Base-by-base conservation (phyloP, 441 rosid genomes). In the Eruca vesicaria region DNA sequence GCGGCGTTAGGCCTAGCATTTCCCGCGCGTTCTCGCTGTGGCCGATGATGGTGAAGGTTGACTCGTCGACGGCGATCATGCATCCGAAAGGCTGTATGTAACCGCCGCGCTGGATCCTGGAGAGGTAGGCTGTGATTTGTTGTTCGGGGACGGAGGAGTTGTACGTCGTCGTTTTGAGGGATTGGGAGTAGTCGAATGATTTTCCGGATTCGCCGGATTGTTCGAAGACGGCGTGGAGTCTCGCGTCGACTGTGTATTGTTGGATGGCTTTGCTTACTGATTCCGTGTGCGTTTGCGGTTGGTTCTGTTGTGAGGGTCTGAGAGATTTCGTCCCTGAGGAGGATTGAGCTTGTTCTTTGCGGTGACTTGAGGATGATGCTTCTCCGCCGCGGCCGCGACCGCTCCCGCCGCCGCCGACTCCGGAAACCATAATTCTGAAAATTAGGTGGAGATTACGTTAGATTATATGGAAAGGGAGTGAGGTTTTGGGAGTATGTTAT, bases 231-330 rank as follows among this genome's bases (percentile, higher is more conserved):
- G 98, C 99, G 33, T 93, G 98, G 35, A 95, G 95, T 10, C 89
- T 92, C 0, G 99, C 99, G 65, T 95, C 99, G n/a, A 86, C 91
- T 0, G 98, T 95, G 91, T 93, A 95, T 84, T 95, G 99, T 21
- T 90, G 97, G 68, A 93, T 86, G 36, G 98, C 97, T 86, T 91
- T 95, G 85, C 88, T 94, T 31, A 86, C 65, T 26, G 94, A 87
- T 18, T 85, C 85, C 0, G 88, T 73, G 64, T 76, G 74, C 28
- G 18, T 61, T 48, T 61, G 78, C 3, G 12, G 52, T 15, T 56
- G 70, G 12, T 74, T 80, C 5, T 73, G 68, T 3, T n/a, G n/a
- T n/a, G n/a, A n/a, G n/a, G 71, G 71, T 62, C 84, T 80, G 57
- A 80, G 48, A 57, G 85, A 82, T 76, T 82, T 78, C 4, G 85